A percentile compares a stretch with the other conserved stretches of the same genome.
phyloP scores from a whole-genome alignment of 352 stramenopile genomes.

The Phytophthora fragariae region DNA sequence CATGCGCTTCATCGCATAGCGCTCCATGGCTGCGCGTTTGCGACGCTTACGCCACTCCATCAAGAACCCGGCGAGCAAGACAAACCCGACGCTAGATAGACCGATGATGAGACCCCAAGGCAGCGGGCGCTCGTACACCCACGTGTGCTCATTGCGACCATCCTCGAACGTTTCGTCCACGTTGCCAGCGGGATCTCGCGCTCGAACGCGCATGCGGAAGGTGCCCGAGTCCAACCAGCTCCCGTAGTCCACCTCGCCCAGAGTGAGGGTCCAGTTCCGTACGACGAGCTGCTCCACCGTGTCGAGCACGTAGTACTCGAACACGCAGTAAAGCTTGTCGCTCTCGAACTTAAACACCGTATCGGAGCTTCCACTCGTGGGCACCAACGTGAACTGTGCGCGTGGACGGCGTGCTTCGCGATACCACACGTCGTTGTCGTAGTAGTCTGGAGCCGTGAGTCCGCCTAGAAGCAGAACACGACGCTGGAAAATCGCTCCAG shows the following conservation, averaged over 20 bases:
- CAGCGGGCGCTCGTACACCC: slow-evolving; percentile 92
- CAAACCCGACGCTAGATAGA: slow-evolving; percentile 72
- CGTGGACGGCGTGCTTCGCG: slow-evolving; percentile 58
- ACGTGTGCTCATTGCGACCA: slow-evolving; percentile 92
- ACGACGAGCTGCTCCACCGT: slow-evolving; percentile 86
- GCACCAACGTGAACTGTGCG: slow-evolving; percentile 60
- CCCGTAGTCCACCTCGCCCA: slow-evolving; percentile 52
- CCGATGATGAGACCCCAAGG: slow-evolving; percentile 92
- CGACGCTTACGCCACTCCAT: slow-evolving; percentile 93
- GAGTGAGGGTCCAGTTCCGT: slow-evolving; percentile 72
- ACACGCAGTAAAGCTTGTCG: slow-evolving; percentile 90
- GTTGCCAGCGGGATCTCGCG: slow-evolving; percentile 93
- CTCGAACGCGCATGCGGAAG: slow-evolving; percentile 92
- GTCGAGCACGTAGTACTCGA: slow-evolving; percentile 94
- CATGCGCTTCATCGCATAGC: slow-evolving; percentile 96
- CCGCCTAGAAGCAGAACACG: slow-evolving; percentile 82
- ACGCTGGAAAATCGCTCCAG: slow-evolving; percentile 76
- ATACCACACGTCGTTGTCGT: slow-evolving; percentile 92
- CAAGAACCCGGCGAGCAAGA: slow-evolving; percentile 84
- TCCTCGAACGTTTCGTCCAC: slow-evolving; percentile 87
- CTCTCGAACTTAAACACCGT: slow-evolving; percentile 91
- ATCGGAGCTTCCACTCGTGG: slow-evolving; percentile 60
- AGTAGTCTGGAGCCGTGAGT: slow-evolving; percentile 64
- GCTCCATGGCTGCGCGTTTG: slow-evolving; percentile 91
- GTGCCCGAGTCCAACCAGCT: slow-evolving; percentile 82